These are phyloP conservation scores for Botrytis tulipae DNA, from an alignment of 2,329 filamentous ascomycete genomes.

Conservation along the genomic window DNA sequence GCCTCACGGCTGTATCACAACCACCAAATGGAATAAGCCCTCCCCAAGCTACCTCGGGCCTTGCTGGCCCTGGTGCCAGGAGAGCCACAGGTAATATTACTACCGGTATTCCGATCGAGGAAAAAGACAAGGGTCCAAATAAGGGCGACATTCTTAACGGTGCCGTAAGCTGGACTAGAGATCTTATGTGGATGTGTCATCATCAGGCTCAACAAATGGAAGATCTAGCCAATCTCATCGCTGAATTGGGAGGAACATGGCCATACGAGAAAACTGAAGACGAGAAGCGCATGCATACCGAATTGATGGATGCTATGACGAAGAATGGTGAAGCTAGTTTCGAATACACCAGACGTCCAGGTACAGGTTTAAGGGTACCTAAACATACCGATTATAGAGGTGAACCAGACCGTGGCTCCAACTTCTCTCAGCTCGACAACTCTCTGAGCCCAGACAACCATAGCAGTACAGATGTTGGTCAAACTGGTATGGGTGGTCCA, in stretches of 20 bases:
- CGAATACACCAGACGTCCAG: slow-evolving; percentile 78
- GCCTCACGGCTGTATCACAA: slow-evolving; percentile 63
- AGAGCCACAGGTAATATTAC: slow-evolving; percentile 84
- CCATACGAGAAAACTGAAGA: slow-evolving; percentile 86
- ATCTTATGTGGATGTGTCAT: slow-evolving; percentile 96
- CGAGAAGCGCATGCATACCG: slow-evolving; percentile 91
- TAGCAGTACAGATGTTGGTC: slow-evolving; percentile 36
- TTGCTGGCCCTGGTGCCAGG: slow-evolving; percentile 80
- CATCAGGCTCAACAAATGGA: slow-evolving; percentile 87
- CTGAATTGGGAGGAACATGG: slow-evolving; percentile 69
- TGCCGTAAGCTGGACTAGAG: slow-evolving; percentile 93
- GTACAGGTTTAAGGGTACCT: slow-evolving; percentile 84
- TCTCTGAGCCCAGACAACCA: slow-evolving; percentile 53
- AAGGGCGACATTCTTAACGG: slow-evolving; percentile 98
- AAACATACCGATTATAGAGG: slow-evolving; percentile 91
- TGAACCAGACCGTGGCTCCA: slow-evolving; percentile 61
- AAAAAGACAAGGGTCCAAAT: slow-evolving; percentile 98
- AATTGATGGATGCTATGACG: slow-evolving; percentile 81
- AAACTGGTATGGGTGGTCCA: slow-evolving; percentile 34
- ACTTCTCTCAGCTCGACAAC: slow-evolving; percentile 39
- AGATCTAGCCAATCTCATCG: slow-evolving; percentile 74
- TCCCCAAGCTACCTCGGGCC: slow-evolving; percentile 80
- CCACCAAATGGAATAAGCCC: slow-evolving; percentile 55
- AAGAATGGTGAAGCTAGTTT: slow-evolving; percentile 74
- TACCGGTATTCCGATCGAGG: slow-evolving; percentile 86